These are phyloP conservation scores for Cinchona pubescens DNA, from an alignment of 257 asterid genomes.

Conservation along the genomic window DNA sequence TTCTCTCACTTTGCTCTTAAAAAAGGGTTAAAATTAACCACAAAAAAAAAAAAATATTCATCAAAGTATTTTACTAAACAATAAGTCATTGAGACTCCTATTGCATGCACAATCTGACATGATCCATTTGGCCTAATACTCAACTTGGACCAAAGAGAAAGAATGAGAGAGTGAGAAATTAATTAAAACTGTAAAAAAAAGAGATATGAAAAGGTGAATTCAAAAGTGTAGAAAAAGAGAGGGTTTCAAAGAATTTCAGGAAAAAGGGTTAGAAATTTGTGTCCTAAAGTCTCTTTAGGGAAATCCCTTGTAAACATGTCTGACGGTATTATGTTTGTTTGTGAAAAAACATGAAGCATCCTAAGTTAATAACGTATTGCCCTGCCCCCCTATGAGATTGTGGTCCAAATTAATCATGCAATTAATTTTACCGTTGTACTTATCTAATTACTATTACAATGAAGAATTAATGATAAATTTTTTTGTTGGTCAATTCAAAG, in stretches of 20 bases:
- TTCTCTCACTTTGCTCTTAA: not conserved
- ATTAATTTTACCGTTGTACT: conserved; percentile 26
- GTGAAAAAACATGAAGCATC: conserved; percentile 27
- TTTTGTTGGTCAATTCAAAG: conserved; percentile 23
- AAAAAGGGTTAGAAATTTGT: conserved; percentile 37
- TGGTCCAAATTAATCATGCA: conserved; percentile 16
- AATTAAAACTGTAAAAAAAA: conserved; percentile 4
- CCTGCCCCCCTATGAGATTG: not conserved
- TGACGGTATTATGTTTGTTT: not conserved
- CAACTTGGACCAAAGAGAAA: conserved; percentile 8
- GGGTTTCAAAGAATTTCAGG: conserved; percentile 30
- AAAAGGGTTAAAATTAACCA: not conserved
- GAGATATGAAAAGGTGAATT: conserved; percentile 24
- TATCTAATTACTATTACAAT: conserved; percentile 15
- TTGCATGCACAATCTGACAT: conserved; percentile 26
- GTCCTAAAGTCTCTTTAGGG: conserved; percentile 32
- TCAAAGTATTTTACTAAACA: not conserved
- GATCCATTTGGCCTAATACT: conserved; percentile 17
- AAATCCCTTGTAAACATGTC: conserved; percentile 26
- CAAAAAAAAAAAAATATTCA: not conserved
- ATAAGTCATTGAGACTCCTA: conserved; percentile 10
- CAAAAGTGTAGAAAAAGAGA: conserved; percentile 22
- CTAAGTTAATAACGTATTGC: conserved; percentile 19
- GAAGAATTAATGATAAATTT: conserved; percentile 1
- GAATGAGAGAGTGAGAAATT: conserved; percentile 13